phyloP scores from a whole-genome alignment of 1,284 basidiomycete species.

The Pseudozyma pruni region DNA sequence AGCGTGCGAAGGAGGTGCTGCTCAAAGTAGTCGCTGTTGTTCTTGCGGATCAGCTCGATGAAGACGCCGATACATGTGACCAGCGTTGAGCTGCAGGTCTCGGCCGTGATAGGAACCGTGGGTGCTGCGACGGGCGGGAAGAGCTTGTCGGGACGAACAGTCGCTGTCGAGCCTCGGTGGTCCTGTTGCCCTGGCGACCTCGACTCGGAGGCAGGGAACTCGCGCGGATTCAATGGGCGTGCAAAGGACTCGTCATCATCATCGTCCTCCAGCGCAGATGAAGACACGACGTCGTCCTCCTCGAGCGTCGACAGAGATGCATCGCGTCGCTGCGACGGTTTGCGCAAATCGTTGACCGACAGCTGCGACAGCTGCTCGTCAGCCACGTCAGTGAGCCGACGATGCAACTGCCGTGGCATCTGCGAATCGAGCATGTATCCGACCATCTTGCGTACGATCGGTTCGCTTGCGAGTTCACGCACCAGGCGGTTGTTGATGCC shows the following conservation, averaged over 20 bases:
- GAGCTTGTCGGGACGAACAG: constrained; percentile 52
- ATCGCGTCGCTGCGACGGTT: constrained; percentile 30
- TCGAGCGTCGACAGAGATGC: constrained; percentile 21
- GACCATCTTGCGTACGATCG: constrained; percentile 79
- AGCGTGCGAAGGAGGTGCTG: constrained; percentile 97
- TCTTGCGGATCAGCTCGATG: constrained; percentile 96
- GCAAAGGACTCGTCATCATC: constrained; percentile 58
- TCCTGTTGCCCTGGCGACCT: constrained; percentile 31
- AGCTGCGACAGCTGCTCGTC: constrained; percentile 53
- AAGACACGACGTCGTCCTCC: constrained; percentile 34
- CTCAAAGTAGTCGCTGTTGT: constrained; percentile 99
- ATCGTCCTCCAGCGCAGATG: constrained; percentile 61
- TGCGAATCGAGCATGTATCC: constrained; percentile 81
- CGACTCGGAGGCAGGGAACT: constrained; percentile 51
- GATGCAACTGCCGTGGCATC: constrained; percentile 38
- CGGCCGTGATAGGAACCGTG: constrained; percentile 68
- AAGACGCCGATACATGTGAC: constrained; percentile 88
- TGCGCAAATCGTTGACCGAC: constrained; percentile 24
- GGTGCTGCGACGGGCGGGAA: constrained; percentile 56
- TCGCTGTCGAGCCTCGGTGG: constrained; percentile 62
- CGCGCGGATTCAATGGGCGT: constrained; percentile 49
- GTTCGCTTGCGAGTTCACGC: constrained; percentile 83
- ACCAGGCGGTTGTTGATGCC: constrained; percentile 79
- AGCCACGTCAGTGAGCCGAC: constrained; percentile 46
- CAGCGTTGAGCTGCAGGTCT: constrained; percentile 86